Evolutionary conservation across 192 early-diverging fungal genomes (phyloP), one percentile per base, ranked within the genome.

Genomic region (Backusella liffmaniae): DNA sequence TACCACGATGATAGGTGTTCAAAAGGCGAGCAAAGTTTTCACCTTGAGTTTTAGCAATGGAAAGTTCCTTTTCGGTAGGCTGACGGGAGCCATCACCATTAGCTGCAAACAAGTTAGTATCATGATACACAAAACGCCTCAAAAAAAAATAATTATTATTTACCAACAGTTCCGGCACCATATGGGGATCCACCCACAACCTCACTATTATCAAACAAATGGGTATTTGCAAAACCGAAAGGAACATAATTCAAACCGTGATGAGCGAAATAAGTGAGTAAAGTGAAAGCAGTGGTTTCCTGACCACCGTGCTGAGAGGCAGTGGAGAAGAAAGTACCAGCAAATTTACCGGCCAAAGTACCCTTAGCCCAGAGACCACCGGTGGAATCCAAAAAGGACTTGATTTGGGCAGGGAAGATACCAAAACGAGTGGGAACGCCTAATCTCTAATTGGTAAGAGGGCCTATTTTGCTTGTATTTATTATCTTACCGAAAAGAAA

Each of bases 161-260:
- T 70, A 26, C 62, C 51, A 46, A 80, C 39, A 37, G 79, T 74
- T n/a, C 76, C 80, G 30, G 79, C 70, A 35, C 79, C 79, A 34
- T 49, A 81, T 34, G 76, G 35, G 13, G 53, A 74, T 21, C 79
- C 75, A 41, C 72, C 75, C 16, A 74, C 49, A 2, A 77, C 76
- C 23, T 74, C 77, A 44, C 66, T 53, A 29, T 56, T 88, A 79
- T 88, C 86, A 66, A 82, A 84, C 35, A 92, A 67, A 62, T 89
- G 30, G 0, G 82, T 23, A 76, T 88, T 46, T 6, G 75, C 39
- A 73, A 83, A 88, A 37, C 92, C 92, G 13, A 94, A 73, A 8
- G 94, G 93, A 59, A 94, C 91, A 75, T 85, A 96, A 68, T 87
- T 82, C 59, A 96, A 88, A 65, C 93, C 94, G 76, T 94, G 92